These are phyloP conservation scores for Gynochthodes officinalis DNA, from an alignment of 257 asterid genomes.

Conservation along the genomic window DNA sequence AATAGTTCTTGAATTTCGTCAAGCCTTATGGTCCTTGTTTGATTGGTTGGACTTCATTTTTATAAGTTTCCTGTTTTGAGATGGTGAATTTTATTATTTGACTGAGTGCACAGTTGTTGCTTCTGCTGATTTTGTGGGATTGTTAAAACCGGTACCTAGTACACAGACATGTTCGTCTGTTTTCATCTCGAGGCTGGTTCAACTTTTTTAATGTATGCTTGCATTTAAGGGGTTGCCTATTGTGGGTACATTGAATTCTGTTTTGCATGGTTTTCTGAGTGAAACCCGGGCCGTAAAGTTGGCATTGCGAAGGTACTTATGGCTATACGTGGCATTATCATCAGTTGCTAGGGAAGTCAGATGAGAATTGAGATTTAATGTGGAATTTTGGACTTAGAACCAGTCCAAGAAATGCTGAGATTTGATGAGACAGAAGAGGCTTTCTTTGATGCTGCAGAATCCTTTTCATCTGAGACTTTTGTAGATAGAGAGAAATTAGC, in stretches of 20 bases:
- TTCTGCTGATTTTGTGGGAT: slow-evolving; percentile 25
- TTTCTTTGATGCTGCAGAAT: slow-evolving; percentile 61
- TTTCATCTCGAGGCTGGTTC: not conserved
- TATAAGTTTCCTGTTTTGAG: slow-evolving; percentile 18
- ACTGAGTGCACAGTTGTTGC: slow-evolving; percentile 19
- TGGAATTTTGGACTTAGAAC: slow-evolving; percentile 25
- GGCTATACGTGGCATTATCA: slow-evolving; percentile 15
- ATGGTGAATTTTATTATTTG: slow-evolving; percentile 21
- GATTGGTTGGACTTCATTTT: slow-evolving; percentile 20
- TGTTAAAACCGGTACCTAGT: slow-evolving; percentile 33
- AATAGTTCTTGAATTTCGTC: slow-evolving; percentile 5
- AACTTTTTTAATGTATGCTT: not conserved
- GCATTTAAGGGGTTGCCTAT: slow-evolving; percentile 12
- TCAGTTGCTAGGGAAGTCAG: slow-evolving; percentile 18
- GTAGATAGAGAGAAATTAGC: slow-evolving; percentile 20
- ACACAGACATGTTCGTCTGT: slow-evolving; percentile 25
- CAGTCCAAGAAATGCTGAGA: slow-evolving; percentile 43
- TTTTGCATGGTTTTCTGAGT: slow-evolving; percentile 30
- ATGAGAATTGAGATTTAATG: slow-evolving; percentile 29
- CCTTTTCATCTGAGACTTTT: slow-evolving; percentile 29
- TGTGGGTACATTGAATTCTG: slow-evolving; percentile 18
- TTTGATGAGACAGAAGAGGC: slow-evolving; percentile 47
- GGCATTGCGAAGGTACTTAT: slow-evolving; percentile 22
- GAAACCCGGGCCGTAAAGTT: slow-evolving; percentile 46
- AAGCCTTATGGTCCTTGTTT: slow-evolving; percentile 23